Base-by-base conservation (phyloP, 2,329 filamentous ascomycete species). In the Pseudogymnoascus sp. region DNA sequence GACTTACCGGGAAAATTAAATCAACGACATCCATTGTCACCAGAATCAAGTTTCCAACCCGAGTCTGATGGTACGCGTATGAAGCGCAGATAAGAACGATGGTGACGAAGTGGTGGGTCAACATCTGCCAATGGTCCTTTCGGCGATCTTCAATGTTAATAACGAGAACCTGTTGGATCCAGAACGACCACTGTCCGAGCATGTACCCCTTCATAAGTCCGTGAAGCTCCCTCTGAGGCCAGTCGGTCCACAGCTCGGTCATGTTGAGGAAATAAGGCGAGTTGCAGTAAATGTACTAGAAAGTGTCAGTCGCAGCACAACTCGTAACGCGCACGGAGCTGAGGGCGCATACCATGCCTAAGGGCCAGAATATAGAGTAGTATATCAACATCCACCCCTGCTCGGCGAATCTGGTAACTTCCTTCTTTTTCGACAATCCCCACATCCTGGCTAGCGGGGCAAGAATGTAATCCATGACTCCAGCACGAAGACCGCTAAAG, bases 51-150 rank as follows among this genome's bases (percentile, higher is more conserved):
- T 92, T 94, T 61, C 91, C 93, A 29, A 96, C 90, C 55, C 89
- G 88, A 62, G 88, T 95, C 72, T 91, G 87, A 71, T 93, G 87
- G 73, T 95, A 96, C 67, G 86, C 84, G 74, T 97, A 97, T 66
- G 89, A 93, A 33, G 86, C 82, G 62, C 86, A 86, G 66, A 99
- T 86, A 48, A 99, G 84, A 4, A 80, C 79, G 70, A 87, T 90
- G 18, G 94, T 99, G 72, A 97, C 86, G 72, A 97, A 84, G 77
- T 99, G 94, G 74, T 97, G 94, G 15, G 86, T 87, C 68, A 97
- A 86, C 94, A 97, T 97, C 75, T 97, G 93, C 78, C 86, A 89
- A 75, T 97, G 88, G 70, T 99, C 94, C 77, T 97, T 97, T 70
- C 94, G 85, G 67, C 89, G 86, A 76, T 95, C 90, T 76, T 99